These are phyloP conservation scores for Pisolithus microcarpus DNA, from an alignment of 768 basidiomycete genomes.

Conservation along the genomic window DNA sequence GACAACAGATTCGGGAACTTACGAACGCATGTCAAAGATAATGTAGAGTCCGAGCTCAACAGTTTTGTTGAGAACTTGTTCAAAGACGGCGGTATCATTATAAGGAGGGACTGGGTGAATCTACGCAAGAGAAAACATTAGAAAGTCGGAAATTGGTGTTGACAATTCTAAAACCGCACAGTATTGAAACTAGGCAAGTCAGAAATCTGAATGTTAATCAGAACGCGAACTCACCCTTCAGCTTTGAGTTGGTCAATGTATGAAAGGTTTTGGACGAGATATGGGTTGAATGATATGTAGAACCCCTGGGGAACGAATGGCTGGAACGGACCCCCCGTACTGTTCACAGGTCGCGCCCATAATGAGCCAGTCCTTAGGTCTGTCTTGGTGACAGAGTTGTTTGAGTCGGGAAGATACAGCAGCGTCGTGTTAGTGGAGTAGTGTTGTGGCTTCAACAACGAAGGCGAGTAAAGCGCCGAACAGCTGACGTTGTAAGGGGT, in stretches of 20 bases:
- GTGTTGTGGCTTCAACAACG: constrained; percentile 12
- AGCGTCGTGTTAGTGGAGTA: constrained; percentile 29
- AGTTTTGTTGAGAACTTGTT: constrained; percentile 15
- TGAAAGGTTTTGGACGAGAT: constrained; percentile 46
- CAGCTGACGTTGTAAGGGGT: constrained; percentile 30
- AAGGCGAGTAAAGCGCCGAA: constrained; percentile 21
- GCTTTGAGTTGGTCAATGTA: constrained; percentile 49
- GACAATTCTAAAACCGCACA: constrained; percentile 7
- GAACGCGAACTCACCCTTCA: constrained; percentile 39
- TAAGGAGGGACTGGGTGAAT: constrained; percentile 70
- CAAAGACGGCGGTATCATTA: constrained; percentile 39
- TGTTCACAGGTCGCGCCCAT: constrained; percentile 29
- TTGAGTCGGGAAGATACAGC: constrained; percentile 35
- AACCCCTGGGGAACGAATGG: constrained; percentile 65
- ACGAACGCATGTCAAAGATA: constrained; percentile 76
- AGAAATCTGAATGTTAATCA: not conserved
- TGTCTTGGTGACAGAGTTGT: constrained; percentile 39
- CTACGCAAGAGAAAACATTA: constrained; percentile 31
- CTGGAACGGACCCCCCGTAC: constrained; percentile 20
- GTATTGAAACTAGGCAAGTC: constrained; percentile 13
- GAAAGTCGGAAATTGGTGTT: not conserved
- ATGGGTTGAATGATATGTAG: constrained; percentile 54
- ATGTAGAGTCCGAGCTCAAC: constrained; percentile 40
- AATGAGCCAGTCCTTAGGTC: constrained; percentile 41
- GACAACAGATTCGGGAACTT: constrained; percentile 2